A percentile compares a stretch with the other conserved stretches of the same genome.
phyloP scores from a whole-genome alignment of 768 basidiomycete species.

The Suillus ampliporus region DNA sequence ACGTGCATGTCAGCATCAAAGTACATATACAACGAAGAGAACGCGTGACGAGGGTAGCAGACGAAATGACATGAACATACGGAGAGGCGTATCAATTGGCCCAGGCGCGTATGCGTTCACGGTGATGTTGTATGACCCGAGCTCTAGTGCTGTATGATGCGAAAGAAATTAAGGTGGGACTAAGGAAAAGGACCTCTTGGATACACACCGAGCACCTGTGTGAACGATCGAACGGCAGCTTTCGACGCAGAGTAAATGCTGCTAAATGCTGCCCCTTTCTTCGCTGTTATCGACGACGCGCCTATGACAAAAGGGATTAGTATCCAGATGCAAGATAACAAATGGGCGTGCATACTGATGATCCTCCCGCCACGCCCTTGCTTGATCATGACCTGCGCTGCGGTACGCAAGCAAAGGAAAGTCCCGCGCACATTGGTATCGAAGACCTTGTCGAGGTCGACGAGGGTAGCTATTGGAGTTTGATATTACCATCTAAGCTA shows the following conservation, averaged over 20 bases:
- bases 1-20: background rate
- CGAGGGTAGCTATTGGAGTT: conserved; percentile 11
- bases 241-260: conserved; percentile 11
- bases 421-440: conserved; percentile 41
- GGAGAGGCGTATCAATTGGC: conserved; percentile 19
- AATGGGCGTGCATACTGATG: conserved; percentile 35
- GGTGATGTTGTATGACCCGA: conserved; percentile 21
- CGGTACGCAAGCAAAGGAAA: conserved; percentile 48
- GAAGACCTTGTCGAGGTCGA: conserved; percentile 38
- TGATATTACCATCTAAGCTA: background rate
- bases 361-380: conserved; percentile 49
- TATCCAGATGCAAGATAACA: background rate
- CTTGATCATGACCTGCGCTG: conserved; percentile 48
- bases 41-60: background rate
- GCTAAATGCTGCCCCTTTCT: conserved; percentile 33
- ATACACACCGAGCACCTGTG: conserved; percentile 8
- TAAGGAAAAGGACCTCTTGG: background rate
- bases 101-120: conserved; percentile 32
- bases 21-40: background rate
- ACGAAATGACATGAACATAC: conserved; percentile 13
- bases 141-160: conserved; percentile 33
- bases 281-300: conserved; percentile 43
- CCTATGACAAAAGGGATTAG: background rate
- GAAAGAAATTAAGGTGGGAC: background rate
- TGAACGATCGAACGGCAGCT: conserved; percentile 13